Conservation (phyloP, 305 asterid genomes). For the Fraxinus ornus region DNA sequence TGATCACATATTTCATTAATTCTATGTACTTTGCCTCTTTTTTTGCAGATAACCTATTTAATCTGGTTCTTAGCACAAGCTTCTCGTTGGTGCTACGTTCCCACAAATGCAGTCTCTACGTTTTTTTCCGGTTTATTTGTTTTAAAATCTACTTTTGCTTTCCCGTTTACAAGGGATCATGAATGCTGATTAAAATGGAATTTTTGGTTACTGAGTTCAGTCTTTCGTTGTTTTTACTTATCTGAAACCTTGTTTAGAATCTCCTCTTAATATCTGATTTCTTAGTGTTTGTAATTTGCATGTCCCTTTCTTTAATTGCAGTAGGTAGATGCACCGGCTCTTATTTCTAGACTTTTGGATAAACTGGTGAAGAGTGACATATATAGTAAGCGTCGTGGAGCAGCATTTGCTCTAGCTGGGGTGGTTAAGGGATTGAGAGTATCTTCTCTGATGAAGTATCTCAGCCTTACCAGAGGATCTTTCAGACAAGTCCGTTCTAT, state of each 20-base stretch:
- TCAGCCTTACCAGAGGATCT: constrained; percentile 67
- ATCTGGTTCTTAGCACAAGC: not conserved
- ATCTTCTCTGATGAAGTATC: constrained; percentile 72
- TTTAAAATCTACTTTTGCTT: not conserved
- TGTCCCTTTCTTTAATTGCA: constrained; percentile 12
- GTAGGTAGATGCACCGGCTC: constrained; percentile 86
- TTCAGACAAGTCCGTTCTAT: constrained; percentile 64
- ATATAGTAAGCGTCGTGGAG: constrained; percentile 99
- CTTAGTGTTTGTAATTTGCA: not conserved
- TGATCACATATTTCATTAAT: not conserved
- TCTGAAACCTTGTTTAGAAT: not conserved
- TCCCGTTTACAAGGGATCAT: not conserved
- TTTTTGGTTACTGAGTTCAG: not conserved
- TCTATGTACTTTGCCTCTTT: not conserved
- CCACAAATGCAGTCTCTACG: not conserved
- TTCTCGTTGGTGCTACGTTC: not conserved
- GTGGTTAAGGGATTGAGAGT: constrained; percentile 80
- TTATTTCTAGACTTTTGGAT: constrained; percentile 75
- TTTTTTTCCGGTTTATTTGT: not conserved
- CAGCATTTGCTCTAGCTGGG: constrained; percentile 74
- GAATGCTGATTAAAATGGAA: not conserved
- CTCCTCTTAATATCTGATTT: not conserved
- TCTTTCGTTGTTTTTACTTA: not conserved
- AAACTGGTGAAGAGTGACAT: constrained; percentile 90
- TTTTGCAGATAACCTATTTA: not conserved